A percentile compares a stretch with the other conserved stretches of the same genome.
phyloP scores from a whole-genome alignment of 2,329 filamentous ascomycete genomes.

The Claviceps africana region DNA sequence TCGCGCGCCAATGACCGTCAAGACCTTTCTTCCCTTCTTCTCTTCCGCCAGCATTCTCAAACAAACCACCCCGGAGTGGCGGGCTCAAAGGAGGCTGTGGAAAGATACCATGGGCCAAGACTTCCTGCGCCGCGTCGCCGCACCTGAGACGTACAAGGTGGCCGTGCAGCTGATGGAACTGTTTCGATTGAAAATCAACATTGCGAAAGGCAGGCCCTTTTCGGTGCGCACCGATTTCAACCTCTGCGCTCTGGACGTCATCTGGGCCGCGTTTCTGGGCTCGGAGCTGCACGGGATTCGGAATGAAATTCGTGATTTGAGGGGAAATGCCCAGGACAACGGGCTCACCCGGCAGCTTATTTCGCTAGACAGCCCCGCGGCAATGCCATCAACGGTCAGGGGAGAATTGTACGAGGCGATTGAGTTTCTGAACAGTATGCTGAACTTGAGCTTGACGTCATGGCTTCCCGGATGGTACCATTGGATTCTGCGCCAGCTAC shows the following conservation, averaged over 20 bases:
- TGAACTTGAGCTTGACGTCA: not conserved
- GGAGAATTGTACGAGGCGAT: not conserved
- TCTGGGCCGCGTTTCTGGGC: conserved; percentile 18
- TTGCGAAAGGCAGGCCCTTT: conserved; percentile 13
- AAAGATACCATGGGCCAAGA: conserved; percentile 23
- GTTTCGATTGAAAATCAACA: conserved; percentile 18
- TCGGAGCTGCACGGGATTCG: conserved; percentile 1
- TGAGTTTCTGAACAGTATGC: not conserved
- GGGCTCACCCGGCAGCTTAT: not conserved
- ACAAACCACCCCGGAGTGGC: conserved; percentile 18
- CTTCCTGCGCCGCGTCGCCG: conserved; percentile 17
- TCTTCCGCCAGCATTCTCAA: conserved; percentile 20
- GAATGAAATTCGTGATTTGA: not conserved
- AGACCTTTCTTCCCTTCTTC: conserved; percentile 18
- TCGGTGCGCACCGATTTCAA: conserved; percentile 16
- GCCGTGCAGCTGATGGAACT: conserved; percentile 18
- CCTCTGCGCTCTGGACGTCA: conserved; percentile 17
- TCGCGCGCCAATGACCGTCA: conserved; percentile 19
- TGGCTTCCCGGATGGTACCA: not conserved
- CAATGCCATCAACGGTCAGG: not conserved
- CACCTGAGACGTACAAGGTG: conserved; percentile 19
- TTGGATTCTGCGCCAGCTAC: not conserved
- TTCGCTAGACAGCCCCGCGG: not conserved
- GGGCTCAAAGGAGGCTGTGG: conserved; percentile 20
- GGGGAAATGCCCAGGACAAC: not conserved